phyloP scores from a whole-genome alignment of 495 filamentous ascomycete genomes.

The Trichoderma asperelloides region DNA sequence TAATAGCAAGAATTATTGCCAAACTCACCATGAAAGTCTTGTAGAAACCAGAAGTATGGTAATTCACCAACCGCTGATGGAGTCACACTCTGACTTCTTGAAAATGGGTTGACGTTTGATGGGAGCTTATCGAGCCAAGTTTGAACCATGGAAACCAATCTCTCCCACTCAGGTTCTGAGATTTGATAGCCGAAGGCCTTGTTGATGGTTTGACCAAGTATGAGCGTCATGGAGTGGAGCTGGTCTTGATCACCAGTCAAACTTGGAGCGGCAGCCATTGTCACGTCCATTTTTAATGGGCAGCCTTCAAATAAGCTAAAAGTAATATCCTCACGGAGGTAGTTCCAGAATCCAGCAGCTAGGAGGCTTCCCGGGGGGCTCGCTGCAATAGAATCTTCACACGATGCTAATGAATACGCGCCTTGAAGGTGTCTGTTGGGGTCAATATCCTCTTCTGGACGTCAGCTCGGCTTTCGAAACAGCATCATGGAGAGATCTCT shows the following conservation, averaged over 20 bases:
- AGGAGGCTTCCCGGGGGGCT: constrained; percentile 17
- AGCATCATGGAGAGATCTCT: neutral
- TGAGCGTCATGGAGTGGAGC: constrained; percentile 23
- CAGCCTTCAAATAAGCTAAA: constrained; percentile 26
- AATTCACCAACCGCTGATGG: neutral
- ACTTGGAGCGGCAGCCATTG: constrained; percentile 11
- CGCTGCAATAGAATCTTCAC: neutral
- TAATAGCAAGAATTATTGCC: neutral
- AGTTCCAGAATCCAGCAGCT: constrained; percentile 31
- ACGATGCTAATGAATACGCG: constrained; percentile 18
- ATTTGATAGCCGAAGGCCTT: constrained; percentile 13
- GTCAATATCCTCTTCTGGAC: constrained; percentile 12
- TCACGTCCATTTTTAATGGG: constrained; percentile 25
- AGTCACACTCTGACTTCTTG: neutral
- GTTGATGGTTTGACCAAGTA: constrained; percentile 28
- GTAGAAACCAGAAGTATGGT: neutral
- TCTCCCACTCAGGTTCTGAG: neutral
- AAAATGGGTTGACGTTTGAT: neutral
- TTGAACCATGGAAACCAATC: neutral
- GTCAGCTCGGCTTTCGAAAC: neutral
- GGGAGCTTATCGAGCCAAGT: neutral
- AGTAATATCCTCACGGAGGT: constrained; percentile 32
- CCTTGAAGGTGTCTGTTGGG: constrained; percentile 17
- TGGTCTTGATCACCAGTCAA: constrained; percentile 18
- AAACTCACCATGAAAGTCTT: neutral